These are phyloP conservation scores for Acer yangbiense DNA, from an alignment of 345 rosid genomes.

Conservation along the genomic window DNA sequence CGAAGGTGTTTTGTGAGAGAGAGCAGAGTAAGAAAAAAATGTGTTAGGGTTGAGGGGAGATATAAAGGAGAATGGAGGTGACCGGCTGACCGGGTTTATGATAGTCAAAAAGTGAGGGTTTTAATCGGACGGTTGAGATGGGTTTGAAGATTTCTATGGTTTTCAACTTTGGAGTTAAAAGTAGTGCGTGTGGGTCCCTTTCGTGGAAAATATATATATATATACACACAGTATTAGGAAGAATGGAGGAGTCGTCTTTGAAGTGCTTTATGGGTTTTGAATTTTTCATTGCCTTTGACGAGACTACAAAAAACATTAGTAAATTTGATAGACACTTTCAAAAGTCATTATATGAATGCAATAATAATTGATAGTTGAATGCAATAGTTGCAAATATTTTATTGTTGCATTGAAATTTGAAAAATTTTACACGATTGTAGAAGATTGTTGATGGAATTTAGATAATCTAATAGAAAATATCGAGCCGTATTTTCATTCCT, in stretches of 20 bases:
- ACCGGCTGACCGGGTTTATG: slow-evolving; percentile 47
- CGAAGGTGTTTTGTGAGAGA: background rate
- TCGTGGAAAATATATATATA: no score
- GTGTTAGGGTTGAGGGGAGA: background rate
- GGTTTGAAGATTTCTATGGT: slow-evolving; percentile 34
- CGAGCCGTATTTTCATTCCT: no score
- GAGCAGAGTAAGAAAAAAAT: background rate
- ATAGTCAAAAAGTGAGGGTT: slow-evolving; percentile 44
- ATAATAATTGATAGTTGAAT: background rate
- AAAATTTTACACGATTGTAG: no score
- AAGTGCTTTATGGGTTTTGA: slow-evolving; percentile 15
- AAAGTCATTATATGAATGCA: background rate
- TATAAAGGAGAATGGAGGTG: slow-evolving; percentile 12
- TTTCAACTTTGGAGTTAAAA: slow-evolving; percentile 10
- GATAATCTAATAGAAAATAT: no score
- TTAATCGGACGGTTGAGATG: slow-evolving; percentile 44
- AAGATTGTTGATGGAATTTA: no score
- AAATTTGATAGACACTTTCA: background rate
- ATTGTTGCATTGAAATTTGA: background rate
- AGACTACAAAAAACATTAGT: background rate
- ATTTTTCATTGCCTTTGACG: slow-evolving; percentile 15
- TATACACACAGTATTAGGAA: no score
- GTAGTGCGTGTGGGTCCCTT: background rate
- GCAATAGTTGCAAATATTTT: no score
- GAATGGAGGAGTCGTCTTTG: background rate